Evolutionary conservation across 2,329 filamentous ascomycete genomes (phyloP).

Genomic region (Colletotrichum horii): DNA sequence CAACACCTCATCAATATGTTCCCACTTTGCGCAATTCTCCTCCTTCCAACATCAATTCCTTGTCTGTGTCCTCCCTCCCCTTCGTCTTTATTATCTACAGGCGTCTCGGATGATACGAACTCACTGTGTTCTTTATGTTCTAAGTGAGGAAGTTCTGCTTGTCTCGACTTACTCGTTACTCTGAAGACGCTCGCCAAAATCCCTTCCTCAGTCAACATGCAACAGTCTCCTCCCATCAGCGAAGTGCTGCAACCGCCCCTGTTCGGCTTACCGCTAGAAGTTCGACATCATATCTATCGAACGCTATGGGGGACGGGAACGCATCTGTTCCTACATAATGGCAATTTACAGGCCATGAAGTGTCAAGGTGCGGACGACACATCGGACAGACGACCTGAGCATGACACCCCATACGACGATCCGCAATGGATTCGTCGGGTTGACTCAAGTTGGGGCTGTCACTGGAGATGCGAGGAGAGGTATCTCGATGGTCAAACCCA

Average conservation of each 20-base stretch:
- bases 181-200: too few relatives aligned
- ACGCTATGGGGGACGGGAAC: background rate
- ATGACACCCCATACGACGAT: too few relatives aligned
- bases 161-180: too few relatives aligned
- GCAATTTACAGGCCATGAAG: background rate
- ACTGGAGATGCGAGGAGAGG: background rate
- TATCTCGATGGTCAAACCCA: background rate
- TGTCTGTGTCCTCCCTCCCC: background rate
- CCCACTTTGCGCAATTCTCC: background rate
- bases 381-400: background rate
- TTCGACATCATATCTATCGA: background rate
- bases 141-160: background rate
- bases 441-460: background rate
- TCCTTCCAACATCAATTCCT: background rate
- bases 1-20: background rate
- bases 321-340: background rate
- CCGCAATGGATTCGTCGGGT: background rate
- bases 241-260: background rate
- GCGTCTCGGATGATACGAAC: background rate
- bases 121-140: fast-evolving
- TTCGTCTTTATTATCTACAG: fast-evolving
- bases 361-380: background rate
- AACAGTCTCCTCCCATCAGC: background rate
- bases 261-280: background rate
- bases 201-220: background rate